Evolutionary conservation across 106 monocot species (phyloP).

Genomic region (Acorus calamus): DNA sequence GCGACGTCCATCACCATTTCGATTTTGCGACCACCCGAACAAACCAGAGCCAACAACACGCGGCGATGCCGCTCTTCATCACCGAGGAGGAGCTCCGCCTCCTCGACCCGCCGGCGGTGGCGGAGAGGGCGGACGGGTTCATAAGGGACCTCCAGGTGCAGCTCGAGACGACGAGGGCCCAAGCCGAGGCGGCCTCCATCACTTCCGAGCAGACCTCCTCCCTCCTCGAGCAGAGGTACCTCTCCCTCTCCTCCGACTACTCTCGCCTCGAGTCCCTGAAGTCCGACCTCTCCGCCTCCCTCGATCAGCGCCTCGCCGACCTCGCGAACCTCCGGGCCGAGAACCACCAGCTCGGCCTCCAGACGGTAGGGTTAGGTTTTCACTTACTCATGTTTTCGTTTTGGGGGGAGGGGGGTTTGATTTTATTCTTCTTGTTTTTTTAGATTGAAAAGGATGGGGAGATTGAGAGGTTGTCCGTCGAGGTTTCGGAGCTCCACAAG

Average conservation of each 20-base stretch:
- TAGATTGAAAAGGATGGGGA: constrained; percentile 86
- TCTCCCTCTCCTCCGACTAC: constrained; percentile 45
- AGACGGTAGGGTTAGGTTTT: constrained; percentile 28
- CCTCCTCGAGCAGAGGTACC: constrained; percentile 72
- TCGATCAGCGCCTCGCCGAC: constrained; percentile 36
- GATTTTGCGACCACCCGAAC: too few species aligned
- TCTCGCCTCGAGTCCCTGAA: constrained; percentile 52
- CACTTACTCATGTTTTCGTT: background rate
- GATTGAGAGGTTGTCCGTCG: constrained; percentile 64
- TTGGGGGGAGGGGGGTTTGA: background rate
- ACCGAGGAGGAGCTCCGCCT: constrained; percentile 79
- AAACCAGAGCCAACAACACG: background rate
- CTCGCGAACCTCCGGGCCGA: constrained; percentile 46
- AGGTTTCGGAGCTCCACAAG: constrained; percentile 58
- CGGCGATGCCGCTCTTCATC: constrained; percentile 81
- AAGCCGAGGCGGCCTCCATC: constrained; percentile 77
- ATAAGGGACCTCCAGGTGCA: constrained; percentile 70
- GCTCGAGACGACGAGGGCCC: constrained; percentile 71
- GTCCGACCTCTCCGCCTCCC: constrained; percentile 41
- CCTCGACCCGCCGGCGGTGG: constrained; percentile 45
- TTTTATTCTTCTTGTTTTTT: background rate
- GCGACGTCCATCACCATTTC: too few species aligned
- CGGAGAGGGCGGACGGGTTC: constrained; percentile 68
- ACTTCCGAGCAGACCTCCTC: constrained; percentile 79
- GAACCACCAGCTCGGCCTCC: constrained; percentile 67